Base-by-base conservation (phyloP, 108 stramenopile species). In the Cyclostephanos invisitatus region DNA sequence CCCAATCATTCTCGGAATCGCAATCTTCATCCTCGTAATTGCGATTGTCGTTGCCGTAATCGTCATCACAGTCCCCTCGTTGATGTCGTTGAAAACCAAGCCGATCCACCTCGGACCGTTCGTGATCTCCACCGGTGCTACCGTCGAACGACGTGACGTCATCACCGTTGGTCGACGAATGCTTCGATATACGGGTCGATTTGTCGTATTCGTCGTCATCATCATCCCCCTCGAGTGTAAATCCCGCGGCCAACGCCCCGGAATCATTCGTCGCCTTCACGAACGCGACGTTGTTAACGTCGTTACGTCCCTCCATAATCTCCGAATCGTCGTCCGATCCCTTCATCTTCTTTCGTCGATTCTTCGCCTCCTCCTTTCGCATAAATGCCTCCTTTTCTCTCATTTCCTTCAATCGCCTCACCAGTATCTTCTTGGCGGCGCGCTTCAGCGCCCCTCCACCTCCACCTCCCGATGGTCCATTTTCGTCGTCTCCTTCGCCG, bases 361-460 rank as follows among this genome's bases (percentile, higher is more conserved):
- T 27, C 7, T 47, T 27, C 14, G 37, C 29, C 58, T 8, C 24
- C 10, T 54, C 9, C 57, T 70, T 59, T 64, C 44, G 59, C 68
- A 64, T 32, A 44, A 49, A 73, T 48, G 64, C 12, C 58, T 61
- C 74, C 68, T 37, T 65, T 68, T 70, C 72, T 48, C 64, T 63
- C 65, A 69, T 69, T 38, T 84, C 80, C 54, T 80, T 79, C 58
- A 91, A 68, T 58, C 87, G 72, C 57, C 84, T 65, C 9, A 86
- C 87, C 67, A 96, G 74, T 35, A 96, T 71, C 51, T 87, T 82
- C 68, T 85, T 87, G 35, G 95, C 95, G 62, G 89, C 76, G 10
- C 90, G 72, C 67, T 83, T 88, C 29, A 88, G 37, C 20, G 82
- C 87, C 7, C 73, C 73, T 21, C 68, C 58, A n/a, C 73, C 74